A percentile compares a stretch with the other conserved stretches of the same genome.
Evolutionary conservation across 2,329 filamentous ascomycete genomes (phyloP).

Genomic region (Penicillium sp.): DNA sequence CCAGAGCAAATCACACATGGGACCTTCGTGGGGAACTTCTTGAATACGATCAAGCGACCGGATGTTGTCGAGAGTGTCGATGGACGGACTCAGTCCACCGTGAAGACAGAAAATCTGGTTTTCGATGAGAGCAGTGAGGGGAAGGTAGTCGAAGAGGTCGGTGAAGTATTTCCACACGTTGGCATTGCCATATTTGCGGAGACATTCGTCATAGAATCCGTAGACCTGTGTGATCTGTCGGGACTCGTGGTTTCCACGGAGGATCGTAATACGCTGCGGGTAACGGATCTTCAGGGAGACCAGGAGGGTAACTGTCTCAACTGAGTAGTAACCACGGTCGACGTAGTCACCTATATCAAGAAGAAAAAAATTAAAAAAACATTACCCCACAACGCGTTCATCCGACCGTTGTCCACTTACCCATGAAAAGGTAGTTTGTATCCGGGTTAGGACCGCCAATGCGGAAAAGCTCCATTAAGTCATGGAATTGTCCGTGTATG

Average conservation of each 20-base stretch:
- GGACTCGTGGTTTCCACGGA: slow-evolving; percentile 98
- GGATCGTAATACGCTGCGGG: slow-evolving; percentile 94
- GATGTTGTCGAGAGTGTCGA: slow-evolving; percentile 94
- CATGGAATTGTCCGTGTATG: slow-evolving; percentile 98
- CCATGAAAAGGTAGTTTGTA: slow-evolving; percentile 99
- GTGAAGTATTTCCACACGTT: slow-evolving; percentile 99
- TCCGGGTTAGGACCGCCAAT: slow-evolving; percentile 97
- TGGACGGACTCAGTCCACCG: slow-evolving; percentile 92
- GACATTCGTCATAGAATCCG: slow-evolving; percentile 98
- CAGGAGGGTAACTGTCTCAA: slow-evolving; percentile 95
- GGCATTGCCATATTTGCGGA: slow-evolving; percentile 97
- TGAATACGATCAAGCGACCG: slow-evolving; percentile 92
- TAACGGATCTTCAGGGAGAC: slow-evolving; percentile 98
- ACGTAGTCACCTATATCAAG: slow-evolving; percentile 79
- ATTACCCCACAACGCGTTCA: slow-evolving; percentile 12
- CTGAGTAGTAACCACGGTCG: slow-evolving; percentile 97
- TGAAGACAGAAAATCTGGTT: slow-evolving; percentile 99
- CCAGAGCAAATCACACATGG: slow-evolving; percentile 98
- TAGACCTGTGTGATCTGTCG: slow-evolving; percentile 99
- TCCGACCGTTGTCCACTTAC: slow-evolving; percentile 50
- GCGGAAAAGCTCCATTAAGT: slow-evolving; percentile 99
- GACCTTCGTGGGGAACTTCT: slow-evolving; percentile 96
- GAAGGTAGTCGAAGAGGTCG: slow-evolving; percentile 97
- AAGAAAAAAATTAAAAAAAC: background rate
- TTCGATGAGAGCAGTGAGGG: slow-evolving; percentile 94